Evolutionary conservation across 2,329 filamentous ascomycete genomes (phyloP).

Genomic region (Penicillium polonicum): DNA sequence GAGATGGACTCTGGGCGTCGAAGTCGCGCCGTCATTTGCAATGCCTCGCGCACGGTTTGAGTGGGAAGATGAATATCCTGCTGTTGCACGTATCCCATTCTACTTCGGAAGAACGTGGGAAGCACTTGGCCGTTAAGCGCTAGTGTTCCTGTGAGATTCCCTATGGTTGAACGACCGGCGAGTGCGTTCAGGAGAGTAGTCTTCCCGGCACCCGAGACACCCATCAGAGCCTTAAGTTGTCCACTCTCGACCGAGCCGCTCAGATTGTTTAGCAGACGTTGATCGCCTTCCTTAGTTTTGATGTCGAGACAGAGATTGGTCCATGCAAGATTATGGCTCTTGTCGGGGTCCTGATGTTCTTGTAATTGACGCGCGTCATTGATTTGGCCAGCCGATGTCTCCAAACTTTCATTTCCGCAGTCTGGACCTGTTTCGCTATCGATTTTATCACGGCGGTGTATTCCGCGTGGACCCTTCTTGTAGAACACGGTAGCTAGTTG

Average conservation of each 20-base stretch:
- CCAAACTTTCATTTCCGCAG: background rate
- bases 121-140: background rate
- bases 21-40: background rate
- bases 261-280: constrained; percentile 40
- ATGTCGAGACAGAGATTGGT: background rate
- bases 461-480: background rate
- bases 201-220: constrained; percentile 66
- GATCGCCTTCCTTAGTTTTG: background rate
- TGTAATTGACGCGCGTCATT: background rate
- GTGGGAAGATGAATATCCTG: background rate
- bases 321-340: background rate
- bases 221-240: constrained; percentile 48
- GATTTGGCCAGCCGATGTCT: background rate
- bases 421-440: background rate
- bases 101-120: background rate
- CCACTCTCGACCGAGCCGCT: constrained; percentile 47
- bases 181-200: constrained; percentile 11
- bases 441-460: background rate
- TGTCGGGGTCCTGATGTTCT: background rate
- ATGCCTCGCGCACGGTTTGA: background rate
- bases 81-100: background rate
- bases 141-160: background rate
- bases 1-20: background rate
- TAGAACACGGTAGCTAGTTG: background rate
- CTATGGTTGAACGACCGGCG: background rate